A percentile compares a stretch with the other conserved stretches of the same genome.
These are phyloP conservation scores for Lichtheimia ornata DNA, from an alignment of 371 early-diverging fungal species.

Conservation along the genomic window DNA sequence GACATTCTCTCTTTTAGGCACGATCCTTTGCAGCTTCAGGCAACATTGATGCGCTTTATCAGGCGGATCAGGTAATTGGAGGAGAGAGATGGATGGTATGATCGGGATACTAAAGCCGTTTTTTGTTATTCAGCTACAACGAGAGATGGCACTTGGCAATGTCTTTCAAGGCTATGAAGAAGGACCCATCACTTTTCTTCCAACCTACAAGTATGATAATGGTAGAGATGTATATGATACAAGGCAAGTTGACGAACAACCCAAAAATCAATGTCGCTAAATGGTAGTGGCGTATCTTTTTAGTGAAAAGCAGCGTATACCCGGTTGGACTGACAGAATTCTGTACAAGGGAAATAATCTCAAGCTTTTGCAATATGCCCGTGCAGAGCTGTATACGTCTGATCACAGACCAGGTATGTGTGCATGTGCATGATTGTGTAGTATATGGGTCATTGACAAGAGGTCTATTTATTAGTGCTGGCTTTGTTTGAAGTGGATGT, in stretches of 20 bases:
- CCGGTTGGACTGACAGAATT: constrained; percentile 92
- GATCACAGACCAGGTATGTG: constrained; percentile 77
- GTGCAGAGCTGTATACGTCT: constrained; percentile 71
- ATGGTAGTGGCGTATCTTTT: neutral
- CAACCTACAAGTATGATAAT: constrained; percentile 95
- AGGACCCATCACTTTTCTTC: constrained; percentile 80
- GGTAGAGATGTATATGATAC: constrained; percentile 85
- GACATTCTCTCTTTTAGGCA: constrained; percentile 21
- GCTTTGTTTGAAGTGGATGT: constrained; percentile 50
- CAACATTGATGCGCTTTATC: constrained; percentile 42
- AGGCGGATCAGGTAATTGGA: constrained; percentile 52
- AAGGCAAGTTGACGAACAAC: constrained; percentile 43
- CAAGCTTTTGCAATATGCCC: constrained; percentile 49
- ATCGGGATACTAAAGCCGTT: constrained; percentile 8
- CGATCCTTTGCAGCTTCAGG: constrained; percentile 33
- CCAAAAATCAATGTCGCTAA: neutral
- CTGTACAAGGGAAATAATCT: constrained; percentile 63
- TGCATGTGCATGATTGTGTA: neutral
- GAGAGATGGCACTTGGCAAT: constrained; percentile 61
- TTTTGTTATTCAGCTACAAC: constrained; percentile 66
- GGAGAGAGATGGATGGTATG: constrained; percentile 26
- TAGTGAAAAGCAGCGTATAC: constrained; percentile 83
- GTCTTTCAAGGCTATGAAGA: constrained; percentile 85
- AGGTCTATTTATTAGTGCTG: constrained; percentile 24
- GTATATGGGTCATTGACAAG: neutral